phyloP scores from a whole-genome alignment of 176 grass and related monocot genomes.

The Oryza officinalis region DNA sequence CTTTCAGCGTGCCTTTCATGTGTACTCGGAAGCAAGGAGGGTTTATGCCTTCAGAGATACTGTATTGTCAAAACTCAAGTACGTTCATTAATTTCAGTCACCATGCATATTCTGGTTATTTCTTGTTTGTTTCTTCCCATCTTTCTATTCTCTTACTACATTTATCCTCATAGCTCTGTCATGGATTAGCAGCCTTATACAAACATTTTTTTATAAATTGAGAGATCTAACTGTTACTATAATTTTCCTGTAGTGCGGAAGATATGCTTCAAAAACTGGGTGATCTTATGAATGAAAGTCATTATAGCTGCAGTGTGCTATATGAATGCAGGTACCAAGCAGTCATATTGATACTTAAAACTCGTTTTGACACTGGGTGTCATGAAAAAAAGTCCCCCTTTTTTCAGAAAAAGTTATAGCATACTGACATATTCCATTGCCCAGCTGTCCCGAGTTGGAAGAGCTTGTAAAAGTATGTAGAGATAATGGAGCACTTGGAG shows the following conservation, averaged over 20 bases:
- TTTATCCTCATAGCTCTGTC: not conserved
- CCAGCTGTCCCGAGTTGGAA: constrained; percentile 91
- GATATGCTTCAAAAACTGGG: constrained; percentile 76
- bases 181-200: not conserved
- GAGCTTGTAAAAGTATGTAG: constrained; percentile 88
- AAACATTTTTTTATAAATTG: not conserved
- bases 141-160: not conserved
- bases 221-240: not conserved
- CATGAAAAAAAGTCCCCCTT: not conserved
- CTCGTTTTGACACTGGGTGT: not conserved
- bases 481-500: constrained; percentile 84
- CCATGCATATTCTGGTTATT: not conserved
- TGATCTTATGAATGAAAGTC: constrained; percentile 92
- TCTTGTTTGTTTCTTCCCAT: not conserved
- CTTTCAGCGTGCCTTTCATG: constrained; percentile 81
- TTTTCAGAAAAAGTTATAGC: not conserved
- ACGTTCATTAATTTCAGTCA: not conserved
- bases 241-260: constrained; percentile 55
- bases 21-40: constrained; percentile 89
- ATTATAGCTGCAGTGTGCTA: constrained; percentile 88
- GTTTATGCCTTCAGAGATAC: constrained; percentile 86
- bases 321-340: constrained; percentile 88
- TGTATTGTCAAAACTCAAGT: constrained; percentile 73
- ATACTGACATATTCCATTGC: not conserved
- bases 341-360: too few relatives aligned